Base-by-base conservation (phyloP, 2,329 filamentous ascomycete genomes). In the Dactylellina drechsleri region DNA sequence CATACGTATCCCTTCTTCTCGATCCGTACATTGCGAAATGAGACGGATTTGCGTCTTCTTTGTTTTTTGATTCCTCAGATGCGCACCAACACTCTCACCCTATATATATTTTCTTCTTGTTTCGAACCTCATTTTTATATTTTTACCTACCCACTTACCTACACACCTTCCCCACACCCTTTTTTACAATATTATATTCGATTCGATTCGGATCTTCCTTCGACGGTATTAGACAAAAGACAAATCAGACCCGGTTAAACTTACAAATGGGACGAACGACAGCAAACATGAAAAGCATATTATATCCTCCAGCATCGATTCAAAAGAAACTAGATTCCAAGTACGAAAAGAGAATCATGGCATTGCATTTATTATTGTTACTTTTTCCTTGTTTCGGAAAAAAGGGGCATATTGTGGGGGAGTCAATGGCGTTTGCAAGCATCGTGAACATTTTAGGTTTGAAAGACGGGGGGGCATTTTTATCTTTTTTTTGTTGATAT, bases 361-460 rank as follows among this genome's bases (percentile, higher is more conserved):
- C 45, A 59, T 58, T 40, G 36, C 50, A 56, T 54, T 54, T 47
- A 56, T 68, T 66, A 66, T 54, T 36, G 31, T 31, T 54, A 67
- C 47, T 47, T 53, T 74, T 65, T 28, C 7, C 7, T 8, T 36
- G 31, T 7, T 36, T 62, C 57, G 66, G 57, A 61, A 62, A 43
- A 43, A 47, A 47, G 43, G 28, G 62, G 62, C 61, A 74, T 67
- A 23, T 62, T 49, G 60, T 59, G 62, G 62, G 58, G 70, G 70
- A 74, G 70, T 74, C 70, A 56, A 59, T 67, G 70, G 70, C 70
- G 70, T 74, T 74, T 73, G 59, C 40, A 36, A 2, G 31, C 23
- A 23, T 47, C 43, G 43, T 47, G 40, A 43, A n/a, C 50, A 16
- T 58, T 58, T 45, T 47, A 45, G 12, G 45, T 62, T 56, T 26